Evolutionary conservation across 768 basidiomycete species (phyloP).

Genomic region (Leccinum ochraceum): DNA sequence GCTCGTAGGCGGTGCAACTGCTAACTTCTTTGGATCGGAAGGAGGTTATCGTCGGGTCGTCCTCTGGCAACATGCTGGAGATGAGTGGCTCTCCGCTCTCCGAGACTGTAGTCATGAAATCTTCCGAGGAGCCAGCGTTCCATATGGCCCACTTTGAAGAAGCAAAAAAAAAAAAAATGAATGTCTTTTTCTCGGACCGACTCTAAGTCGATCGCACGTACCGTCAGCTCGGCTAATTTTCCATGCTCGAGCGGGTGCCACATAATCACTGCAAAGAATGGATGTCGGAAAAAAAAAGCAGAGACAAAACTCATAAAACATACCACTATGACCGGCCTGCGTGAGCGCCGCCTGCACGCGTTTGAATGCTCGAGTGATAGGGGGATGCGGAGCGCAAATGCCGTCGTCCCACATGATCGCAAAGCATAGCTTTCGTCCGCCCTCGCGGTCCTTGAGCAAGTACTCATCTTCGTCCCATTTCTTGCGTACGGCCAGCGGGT

Average conservation of each 20-base stretch:
- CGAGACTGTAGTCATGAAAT: conserved; percentile 40
- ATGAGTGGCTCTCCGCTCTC: conserved; percentile 58
- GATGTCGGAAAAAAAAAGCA: background rate
- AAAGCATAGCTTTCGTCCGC: conserved; percentile 52
- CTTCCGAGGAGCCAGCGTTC: conserved; percentile 48
- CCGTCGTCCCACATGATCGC: conserved; percentile 71
- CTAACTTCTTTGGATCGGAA: conserved; percentile 25
- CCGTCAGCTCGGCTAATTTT: conserved; percentile 44
- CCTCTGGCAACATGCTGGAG: conserved; percentile 40
- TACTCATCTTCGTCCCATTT: conserved; percentile 64
- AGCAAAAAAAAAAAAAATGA: too few species aligned
- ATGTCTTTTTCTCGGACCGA: background rate
- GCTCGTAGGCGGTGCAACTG: conserved; percentile 51
- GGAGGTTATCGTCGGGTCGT: conserved; percentile 11
- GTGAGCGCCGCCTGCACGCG: conserved; percentile 55
- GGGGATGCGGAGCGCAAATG: conserved; percentile 58
- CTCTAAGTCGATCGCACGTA: conserved; percentile 32
- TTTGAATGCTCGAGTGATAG: conserved; percentile 60
- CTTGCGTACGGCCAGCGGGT: conserved; percentile 58
- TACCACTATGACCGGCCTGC: conserved; percentile 67
- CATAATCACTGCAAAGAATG: conserved; percentile 54
- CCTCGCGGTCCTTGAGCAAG: conserved; percentile 54
- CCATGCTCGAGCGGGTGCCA: conserved; percentile 61
- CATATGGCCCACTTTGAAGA: conserved; percentile 42
- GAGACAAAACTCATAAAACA: conserved; percentile 2